Percentiles rank a stretch among this genome's conserved stretches.
These are phyloP conservation scores for Polytolypa hystricis DNA, from an alignment of 2,329 filamentous ascomycete species.

Conservation along the genomic window DNA sequence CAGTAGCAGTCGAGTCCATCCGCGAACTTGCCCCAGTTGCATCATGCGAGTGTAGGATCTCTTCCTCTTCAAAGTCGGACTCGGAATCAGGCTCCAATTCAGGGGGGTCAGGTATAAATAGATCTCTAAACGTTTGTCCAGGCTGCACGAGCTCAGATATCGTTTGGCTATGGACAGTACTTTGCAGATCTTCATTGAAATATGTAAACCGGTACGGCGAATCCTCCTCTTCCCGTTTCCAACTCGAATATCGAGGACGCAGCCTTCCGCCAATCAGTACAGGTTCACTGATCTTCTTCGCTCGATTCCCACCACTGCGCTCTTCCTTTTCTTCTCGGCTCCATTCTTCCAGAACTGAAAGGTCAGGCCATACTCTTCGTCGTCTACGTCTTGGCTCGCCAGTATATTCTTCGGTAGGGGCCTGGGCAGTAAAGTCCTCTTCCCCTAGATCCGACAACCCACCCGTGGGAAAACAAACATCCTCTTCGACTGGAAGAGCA, in stretches of 20 bases:
- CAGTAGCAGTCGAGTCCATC: slow-evolving; percentile 2
- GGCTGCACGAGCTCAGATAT: slow-evolving; percentile 87
- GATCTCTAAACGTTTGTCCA: slow-evolving; percentile 69
- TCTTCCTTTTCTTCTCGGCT: slow-evolving; percentile 81
- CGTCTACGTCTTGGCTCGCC: slow-evolving; percentile 45
- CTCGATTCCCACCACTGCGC: slow-evolving; percentile 66
- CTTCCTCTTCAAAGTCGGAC: slow-evolving; percentile 9
- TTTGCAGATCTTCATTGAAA: slow-evolving; percentile 94
- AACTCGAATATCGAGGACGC: slow-evolving; percentile 65
- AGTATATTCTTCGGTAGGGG: slow-evolving; percentile 34
- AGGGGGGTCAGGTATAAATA: slow-evolving; percentile 82
- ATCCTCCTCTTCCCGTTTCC: slow-evolving; percentile 83
- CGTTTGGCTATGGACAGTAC: slow-evolving; percentile 89
- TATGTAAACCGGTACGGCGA: slow-evolving; percentile 93
- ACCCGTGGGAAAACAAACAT: slow-evolving; percentile 83
- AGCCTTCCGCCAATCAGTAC: slow-evolving; percentile 83
- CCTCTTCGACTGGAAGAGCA: slow-evolving; percentile 59
- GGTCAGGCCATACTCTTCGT: slow-evolving; percentile 72
- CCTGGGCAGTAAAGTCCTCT: slow-evolving; percentile 51
- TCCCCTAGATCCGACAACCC: slow-evolving; percentile 70
- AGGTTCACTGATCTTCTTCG: slow-evolving; percentile 88
- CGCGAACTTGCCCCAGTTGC: slow-evolving; percentile 11
- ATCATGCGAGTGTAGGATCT: slow-evolving; percentile 3
- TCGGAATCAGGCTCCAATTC: slow-evolving; percentile 62
- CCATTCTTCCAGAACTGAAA: slow-evolving; percentile 79